Base-by-base conservation (phyloP, 2,329 filamentous ascomycete genomes). In the Fusarium sp. region DNA sequence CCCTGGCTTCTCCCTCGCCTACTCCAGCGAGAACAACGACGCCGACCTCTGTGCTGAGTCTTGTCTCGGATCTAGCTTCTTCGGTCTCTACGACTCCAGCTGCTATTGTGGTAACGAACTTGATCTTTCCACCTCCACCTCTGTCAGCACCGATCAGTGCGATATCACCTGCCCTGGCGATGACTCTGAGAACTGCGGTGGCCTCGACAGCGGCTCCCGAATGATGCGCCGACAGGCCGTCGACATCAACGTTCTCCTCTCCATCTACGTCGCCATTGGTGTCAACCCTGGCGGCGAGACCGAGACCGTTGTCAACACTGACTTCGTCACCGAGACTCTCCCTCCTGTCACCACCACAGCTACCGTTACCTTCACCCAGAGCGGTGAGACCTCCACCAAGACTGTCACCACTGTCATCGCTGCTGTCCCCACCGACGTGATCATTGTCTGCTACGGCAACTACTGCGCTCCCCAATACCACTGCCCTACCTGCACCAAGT, bases 41-140 rank as follows among this genome's bases (percentile, higher is more conserved):
- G 46, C 68, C 17, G 49, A 65, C 2, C 39, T 28, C n/a, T 79
- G 77, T 57, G 68, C 70, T 7, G 67, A 62, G 10, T 43, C 53
- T 32, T 78, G 77, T 56, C 43, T 56, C 3, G 62, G 64, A 20
- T 62, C 55, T 39, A 57, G 48, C 49, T 75, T 62, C 68, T 62
- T 76, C 20, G 75, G 71, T 57, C 46, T 68, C 46, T 65, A 67
- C 54, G 60, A 52, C 30, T 53, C 46, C 24, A 65, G 73, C 55
- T 79, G 77, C 64, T 75, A 75, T 70, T 79, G 77, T 43, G 74
- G 73, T 10, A 55, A 63, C 1, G 32, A 41, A 2, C 41, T 76
- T n/a, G 57, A 70, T 20, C 35, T 49, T 8, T 40, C 43, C 4
- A 35, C 30, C 8, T 53, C 57, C 3, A 24, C 26, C 28, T 57